Evolutionary conservation across 2,329 filamentous ascomycete species (phyloP).

Genomic region (Dactylella cylindrospora): DNA sequence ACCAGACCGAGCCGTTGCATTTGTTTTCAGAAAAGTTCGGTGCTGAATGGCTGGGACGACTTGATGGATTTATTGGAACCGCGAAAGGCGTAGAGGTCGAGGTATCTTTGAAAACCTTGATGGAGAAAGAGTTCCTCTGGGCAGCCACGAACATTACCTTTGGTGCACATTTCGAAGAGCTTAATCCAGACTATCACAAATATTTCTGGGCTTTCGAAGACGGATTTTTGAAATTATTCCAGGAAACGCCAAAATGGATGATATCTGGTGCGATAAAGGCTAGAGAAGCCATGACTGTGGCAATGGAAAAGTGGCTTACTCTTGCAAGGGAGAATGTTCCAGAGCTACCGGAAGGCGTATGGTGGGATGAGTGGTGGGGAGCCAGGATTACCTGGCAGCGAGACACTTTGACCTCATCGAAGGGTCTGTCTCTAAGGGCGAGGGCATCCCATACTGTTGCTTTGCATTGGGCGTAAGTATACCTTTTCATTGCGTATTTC

Average conservation of each 20-base stretch:
- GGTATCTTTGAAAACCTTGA: constrained; percentile 1
- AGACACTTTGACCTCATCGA: not conserved
- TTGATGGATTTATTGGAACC: not conserved
- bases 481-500: not conserved
- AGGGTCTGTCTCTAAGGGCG: constrained; percentile 3
- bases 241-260: constrained; percentile 32
- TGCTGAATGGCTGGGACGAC: constrained; percentile 6
- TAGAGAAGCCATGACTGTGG: constrained; percentile 7
- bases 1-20: constrained; percentile 11
- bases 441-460: constrained; percentile 17
- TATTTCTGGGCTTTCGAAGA: constrained; percentile 25
- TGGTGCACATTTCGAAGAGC: constrained; percentile 11
- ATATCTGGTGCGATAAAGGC: constrained; percentile 8
- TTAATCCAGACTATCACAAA: constrained; percentile 7
- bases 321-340: constrained; percentile 14
- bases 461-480: constrained; percentile 30
- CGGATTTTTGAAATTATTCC: constrained; percentile 31
- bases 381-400: constrained; percentile 13
- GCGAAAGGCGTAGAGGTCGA: not conserved
- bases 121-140: constrained; percentile 31
- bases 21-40: not conserved
- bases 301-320: constrained; percentile 17
- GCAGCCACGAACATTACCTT: constrained; percentile 19
- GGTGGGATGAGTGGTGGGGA: constrained; percentile 40
- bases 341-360: constrained; percentile 3